phyloP scores from a whole-genome alignment of 495 filamentous ascomycete genomes.

The Hypoxylon rickii region DNA sequence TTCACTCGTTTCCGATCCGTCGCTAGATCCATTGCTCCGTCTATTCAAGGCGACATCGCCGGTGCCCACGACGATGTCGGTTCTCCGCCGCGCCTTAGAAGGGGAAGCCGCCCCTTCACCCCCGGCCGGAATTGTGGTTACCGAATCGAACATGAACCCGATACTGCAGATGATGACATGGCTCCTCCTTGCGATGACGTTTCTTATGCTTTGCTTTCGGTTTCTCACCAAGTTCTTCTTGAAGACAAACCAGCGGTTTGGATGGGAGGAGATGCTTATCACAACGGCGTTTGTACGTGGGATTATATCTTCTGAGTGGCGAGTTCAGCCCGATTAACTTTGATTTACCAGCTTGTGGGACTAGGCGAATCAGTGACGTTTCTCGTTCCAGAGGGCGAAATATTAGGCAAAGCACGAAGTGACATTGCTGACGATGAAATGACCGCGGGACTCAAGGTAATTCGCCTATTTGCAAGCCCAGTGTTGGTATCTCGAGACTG shows the following conservation, averaged over 20 bases:
- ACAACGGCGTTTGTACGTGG: slow-evolving; percentile 31
- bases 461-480: neutral
- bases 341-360: slow-evolving; percentile 21
- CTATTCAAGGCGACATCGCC: neutral
- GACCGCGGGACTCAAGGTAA: slow-evolving; percentile 26
- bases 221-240: slow-evolving; percentile 36
- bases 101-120: slow-evolving; percentile 9
- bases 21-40: slow-evolving; percentile 11
- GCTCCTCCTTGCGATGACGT: slow-evolving; percentile 33
- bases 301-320: neutral
- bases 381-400: slow-evolving; percentile 21
- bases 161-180: slow-evolving; percentile 36
- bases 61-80: slow-evolving; percentile 20
- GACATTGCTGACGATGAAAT: slow-evolving; percentile 23
- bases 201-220: slow-evolving; percentile 33
- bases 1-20: slow-evolving; percentile 14
- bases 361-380: slow-evolving; percentile 32
- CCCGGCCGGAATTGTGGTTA: slow-evolving; percentile 28
- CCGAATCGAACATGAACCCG: slow-evolving; percentile 27
- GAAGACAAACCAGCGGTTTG: slow-evolving; percentile 28
- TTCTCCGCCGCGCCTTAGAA: slow-evolving; percentile 16
- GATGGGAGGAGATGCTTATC: slow-evolving; percentile 32
- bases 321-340: slow-evolving; percentile 8
- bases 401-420: slow-evolving; percentile 25
- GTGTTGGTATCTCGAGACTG: neutral